Percentiles rank a stretch among this genome's conserved stretches.
Evolutionary conservation across 2,329 filamentous ascomycete genomes (phyloP).

Genomic region (Shiraia bambusicola): DNA sequence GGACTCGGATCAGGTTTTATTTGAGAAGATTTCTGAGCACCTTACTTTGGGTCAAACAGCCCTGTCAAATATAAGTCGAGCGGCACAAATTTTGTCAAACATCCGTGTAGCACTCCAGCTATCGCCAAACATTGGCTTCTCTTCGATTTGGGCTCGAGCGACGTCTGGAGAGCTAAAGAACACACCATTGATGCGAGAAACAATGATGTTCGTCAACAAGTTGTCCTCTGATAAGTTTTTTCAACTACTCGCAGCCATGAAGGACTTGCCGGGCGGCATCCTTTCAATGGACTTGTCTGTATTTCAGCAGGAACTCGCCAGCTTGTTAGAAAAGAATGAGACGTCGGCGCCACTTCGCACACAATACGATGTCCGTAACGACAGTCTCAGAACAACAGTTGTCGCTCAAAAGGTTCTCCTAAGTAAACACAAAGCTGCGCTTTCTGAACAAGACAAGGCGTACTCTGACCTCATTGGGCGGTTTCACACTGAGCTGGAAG

Average conservation of each 20-base stretch:
- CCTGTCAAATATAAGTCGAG: conserved; percentile 45
- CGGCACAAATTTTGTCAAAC: conserved; percentile 36
- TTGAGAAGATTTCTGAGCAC: conserved; percentile 44
- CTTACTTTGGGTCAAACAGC: conserved; percentile 43
- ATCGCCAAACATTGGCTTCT: conserved; percentile 40
- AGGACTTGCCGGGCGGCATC: conserved; percentile 9
- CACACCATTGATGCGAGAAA: conserved; percentile 54
- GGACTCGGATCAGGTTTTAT: conserved; percentile 60
- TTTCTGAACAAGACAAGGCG: conserved; percentile 69
- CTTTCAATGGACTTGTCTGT: conserved; percentile 23
- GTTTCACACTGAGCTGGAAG: conserved; percentile 54
- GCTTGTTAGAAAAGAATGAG: conserved; percentile 25
- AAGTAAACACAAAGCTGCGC: conserved; percentile 69
- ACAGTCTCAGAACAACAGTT: conserved; percentile 72
- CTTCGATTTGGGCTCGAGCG: conserved; percentile 61
- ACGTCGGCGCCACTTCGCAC: conserved; percentile 60
- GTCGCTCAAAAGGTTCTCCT: conserved; percentile 80
- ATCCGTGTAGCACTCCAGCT: conserved; percentile 45
- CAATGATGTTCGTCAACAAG: conserved; percentile 61
- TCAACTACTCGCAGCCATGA: conserved; percentile 46
- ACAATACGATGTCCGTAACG: conserved; percentile 70
- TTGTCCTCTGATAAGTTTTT: conserved; percentile 57
- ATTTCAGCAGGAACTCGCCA: conserved; percentile 40
- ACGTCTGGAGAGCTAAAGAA: conserved; percentile 58
- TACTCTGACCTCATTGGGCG: conserved; percentile 67